Conservation (phyloP, 2,329 filamentous ascomycete genomes). For the Biscogniauxia sp. region DNA sequence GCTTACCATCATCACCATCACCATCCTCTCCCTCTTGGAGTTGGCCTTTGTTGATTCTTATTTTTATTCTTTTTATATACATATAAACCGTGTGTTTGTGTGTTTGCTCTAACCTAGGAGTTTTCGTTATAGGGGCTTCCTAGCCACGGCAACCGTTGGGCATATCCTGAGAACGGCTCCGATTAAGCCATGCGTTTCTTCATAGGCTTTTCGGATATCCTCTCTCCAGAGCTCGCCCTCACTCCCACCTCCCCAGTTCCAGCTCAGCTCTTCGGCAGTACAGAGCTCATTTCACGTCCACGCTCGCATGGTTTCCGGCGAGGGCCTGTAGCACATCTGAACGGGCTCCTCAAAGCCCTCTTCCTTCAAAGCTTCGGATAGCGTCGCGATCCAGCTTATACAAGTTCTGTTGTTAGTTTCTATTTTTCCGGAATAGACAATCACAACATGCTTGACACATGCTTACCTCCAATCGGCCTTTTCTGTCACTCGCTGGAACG, state of each 20-base stretch:
- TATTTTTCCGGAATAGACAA: background rate
- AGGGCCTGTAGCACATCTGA: conserved; percentile 5
- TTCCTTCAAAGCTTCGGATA: conserved; percentile 9
- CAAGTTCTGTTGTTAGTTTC: background rate
- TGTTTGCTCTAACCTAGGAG: background rate
- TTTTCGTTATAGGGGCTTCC: conserved; percentile 4
- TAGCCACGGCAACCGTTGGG: conserved; percentile 12
- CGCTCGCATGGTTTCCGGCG: conserved; percentile 5
- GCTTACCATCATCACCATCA: no score
- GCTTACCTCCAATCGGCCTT: conserved; percentile 12
- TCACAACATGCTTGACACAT: background rate
- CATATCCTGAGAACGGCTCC: conserved; percentile 4
- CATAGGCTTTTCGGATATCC: conserved; percentile 4
- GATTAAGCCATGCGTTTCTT: conserved; percentile 2
- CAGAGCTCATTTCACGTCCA: conserved; percentile 10
- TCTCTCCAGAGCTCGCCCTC: conserved; percentile 4
- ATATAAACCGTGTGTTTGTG: no score
- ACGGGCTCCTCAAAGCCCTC: conserved; percentile 8
- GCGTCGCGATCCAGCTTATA: conserved; percentile 9
- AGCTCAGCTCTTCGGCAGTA: conserved; percentile 7
- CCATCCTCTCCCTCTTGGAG: no score
- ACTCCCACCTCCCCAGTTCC: conserved; percentile 4
- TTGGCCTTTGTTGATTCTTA: no score
- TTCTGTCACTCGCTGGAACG: conserved; percentile 2
- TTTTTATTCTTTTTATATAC: no score